These are phyloP conservation scores for Corchorus olitorius DNA, from an alignment of 345 rosid species.

Conservation along the genomic window DNA sequence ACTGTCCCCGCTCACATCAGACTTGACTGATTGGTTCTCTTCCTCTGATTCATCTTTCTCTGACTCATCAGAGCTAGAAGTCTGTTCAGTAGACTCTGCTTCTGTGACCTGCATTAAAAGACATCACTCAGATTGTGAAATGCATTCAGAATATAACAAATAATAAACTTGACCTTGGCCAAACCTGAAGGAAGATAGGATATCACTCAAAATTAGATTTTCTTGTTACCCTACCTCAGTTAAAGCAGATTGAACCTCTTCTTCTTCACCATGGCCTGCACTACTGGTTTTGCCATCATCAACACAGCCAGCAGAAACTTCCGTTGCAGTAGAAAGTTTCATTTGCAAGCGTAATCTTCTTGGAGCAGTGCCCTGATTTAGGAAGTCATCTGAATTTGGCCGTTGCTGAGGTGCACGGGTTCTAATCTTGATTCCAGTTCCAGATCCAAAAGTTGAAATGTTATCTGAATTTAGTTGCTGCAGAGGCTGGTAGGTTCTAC, in stretches of 20 bases:
- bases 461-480: constrained; percentile 31
- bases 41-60: not conserved
- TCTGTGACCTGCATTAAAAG: constrained; percentile 36
- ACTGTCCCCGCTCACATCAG: constrained; percentile 21
- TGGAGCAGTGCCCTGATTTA: constrained; percentile 60
- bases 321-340: constrained; percentile 1
- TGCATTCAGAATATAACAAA: not conserved
- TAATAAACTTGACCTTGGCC: not conserved
- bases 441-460: constrained; percentile 49
- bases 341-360: constrained; percentile 61
- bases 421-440: constrained; percentile 64
- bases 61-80: constrained; percentile 17
- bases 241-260: constrained; percentile 41
- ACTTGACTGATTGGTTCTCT: constrained; percentile 10
- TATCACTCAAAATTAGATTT: not conserved
- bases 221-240: constrained; percentile 43
- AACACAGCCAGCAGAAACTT: constrained; percentile 9
- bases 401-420: constrained; percentile 41
- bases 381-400: constrained; percentile 27
- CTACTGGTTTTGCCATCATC: constrained; percentile 20
- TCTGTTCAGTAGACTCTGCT: constrained; percentile 22
- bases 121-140: constrained; percentile 6
- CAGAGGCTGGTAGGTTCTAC: constrained; percentile 44
- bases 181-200: not conserved
- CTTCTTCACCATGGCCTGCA: constrained; percentile 37